These are phyloP conservation scores for Aspergillus caelatus DNA, from an alignment of 2,329 filamentous ascomycete genomes.

Conservation along the genomic window DNA sequence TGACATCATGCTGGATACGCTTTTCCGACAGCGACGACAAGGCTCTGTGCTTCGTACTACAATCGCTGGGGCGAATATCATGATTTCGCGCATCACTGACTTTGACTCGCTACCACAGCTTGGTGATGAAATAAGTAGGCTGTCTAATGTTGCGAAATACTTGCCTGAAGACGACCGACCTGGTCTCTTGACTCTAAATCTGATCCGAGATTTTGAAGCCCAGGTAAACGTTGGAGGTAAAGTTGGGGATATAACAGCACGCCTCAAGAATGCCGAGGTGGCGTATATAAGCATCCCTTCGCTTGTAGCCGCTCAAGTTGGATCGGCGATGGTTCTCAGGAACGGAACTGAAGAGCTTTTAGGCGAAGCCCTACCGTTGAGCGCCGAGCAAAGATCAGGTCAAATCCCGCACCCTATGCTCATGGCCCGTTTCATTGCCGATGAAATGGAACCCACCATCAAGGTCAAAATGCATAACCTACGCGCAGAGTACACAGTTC, in stretches of 20 bases:
- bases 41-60: conserved; percentile 77
- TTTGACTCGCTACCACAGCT: conserved; percentile 71
- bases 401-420: conserved; percentile 60
- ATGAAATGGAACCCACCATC: conserved; percentile 89
- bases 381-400: conserved; percentile 19
- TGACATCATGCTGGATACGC: conserved; percentile 91
- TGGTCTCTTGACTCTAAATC: conserved; percentile 75
- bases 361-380: conserved; percentile 57
- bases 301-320: conserved; percentile 76
- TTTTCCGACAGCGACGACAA: conserved; percentile 82
- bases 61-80: conserved; percentile 65
- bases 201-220: conserved; percentile 65
- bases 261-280: conserved; percentile 66
- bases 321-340: conserved; percentile 62
- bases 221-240: conserved; percentile 67
- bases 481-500: conserved; percentile 84
- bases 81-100: conserved; percentile 65
- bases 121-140: conserved; percentile 74
- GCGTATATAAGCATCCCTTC: conserved; percentile 85
- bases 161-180: conserved; percentile 93
- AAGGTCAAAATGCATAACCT: conserved; percentile 86
- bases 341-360: conserved; percentile 74
- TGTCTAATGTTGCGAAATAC: conserved; percentile 90
- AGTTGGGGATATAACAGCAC: conserved; percentile 66
- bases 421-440: conserved; percentile 87